Evolutionary conservation across 2,329 filamentous ascomycete species (phyloP).

Genomic region (Coniochaeta hoffmannii): DNA sequence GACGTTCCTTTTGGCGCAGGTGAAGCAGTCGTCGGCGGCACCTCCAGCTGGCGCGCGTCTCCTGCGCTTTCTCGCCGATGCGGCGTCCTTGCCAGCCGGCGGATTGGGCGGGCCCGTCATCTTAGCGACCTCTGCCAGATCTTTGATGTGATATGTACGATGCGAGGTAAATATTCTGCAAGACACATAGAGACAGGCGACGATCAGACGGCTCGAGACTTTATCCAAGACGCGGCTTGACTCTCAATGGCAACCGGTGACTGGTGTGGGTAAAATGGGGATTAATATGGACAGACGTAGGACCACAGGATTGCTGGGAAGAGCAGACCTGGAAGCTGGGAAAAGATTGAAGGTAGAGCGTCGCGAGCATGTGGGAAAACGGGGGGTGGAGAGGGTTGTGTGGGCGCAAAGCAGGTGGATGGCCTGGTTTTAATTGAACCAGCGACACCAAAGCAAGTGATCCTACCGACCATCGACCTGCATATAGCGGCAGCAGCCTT

Average conservation of each 20-base stretch:
- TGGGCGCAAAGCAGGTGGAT: constrained; percentile 4
- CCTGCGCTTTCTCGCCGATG: constrained; percentile 61
- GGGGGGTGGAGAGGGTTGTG: constrained; percentile 5
- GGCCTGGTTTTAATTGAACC: constrained; percentile 15
- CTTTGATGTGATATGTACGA: constrained; percentile 6
- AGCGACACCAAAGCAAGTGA: constrained; percentile 1
- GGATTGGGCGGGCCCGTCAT: constrained; percentile 45
- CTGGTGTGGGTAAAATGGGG: constrained; percentile 32
- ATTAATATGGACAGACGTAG: constrained; percentile 31
- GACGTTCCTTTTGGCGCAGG: constrained; percentile 74
- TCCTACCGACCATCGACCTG: constrained; percentile 8
- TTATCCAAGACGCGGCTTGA: constrained; percentile 21
- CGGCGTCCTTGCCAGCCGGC: constrained; percentile 32
- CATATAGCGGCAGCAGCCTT: constrained; percentile 5
- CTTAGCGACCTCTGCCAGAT: constrained; percentile 10
- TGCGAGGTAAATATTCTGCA: constrained; percentile 6
- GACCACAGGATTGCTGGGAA: constrained; percentile 19
- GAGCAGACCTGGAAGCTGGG: constrained; percentile 25
- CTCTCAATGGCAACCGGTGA: constrained; percentile 20
- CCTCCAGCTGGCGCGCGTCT: constrained; percentile 83
- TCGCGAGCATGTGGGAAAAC: constrained; percentile 7
- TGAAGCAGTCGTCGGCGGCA: constrained; percentile 90
- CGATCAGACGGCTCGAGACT: constrained; percentile 9
- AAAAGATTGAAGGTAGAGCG: constrained; percentile 23
- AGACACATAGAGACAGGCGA: constrained; percentile 6